Evolutionary conservation across 768 basidiomycete genomes (phyloP).

Genomic region (Lentinula boryana): DNA sequence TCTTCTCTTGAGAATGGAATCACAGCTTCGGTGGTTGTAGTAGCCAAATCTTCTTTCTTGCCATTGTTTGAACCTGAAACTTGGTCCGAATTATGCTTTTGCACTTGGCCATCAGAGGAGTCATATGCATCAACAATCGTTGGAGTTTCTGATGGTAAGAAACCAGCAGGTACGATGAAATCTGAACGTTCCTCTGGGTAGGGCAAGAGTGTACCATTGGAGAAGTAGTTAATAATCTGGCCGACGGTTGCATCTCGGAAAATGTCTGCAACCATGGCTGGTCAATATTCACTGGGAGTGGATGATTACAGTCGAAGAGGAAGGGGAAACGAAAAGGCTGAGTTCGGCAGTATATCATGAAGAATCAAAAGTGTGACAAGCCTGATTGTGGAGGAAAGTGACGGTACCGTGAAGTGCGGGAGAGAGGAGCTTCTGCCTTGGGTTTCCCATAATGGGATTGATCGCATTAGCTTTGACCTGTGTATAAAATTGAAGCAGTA

Average conservation of each 20-base stretch:
- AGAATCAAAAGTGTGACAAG: not conserved
- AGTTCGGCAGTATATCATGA: not conserved
- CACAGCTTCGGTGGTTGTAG: not conserved
- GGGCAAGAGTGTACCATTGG: conserved; percentile 15
- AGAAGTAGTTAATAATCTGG: conserved; percentile 21
- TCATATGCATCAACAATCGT: conserved; percentile 10
- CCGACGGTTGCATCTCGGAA: conserved; percentile 23
- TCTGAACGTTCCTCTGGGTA: conserved; percentile 13
- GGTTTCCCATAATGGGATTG: not conserved
- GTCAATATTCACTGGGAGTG: too few relatives aligned
- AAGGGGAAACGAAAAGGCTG: not conserved
- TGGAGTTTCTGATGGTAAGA: not conserved
- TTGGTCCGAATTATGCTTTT: conserved; percentile 7
- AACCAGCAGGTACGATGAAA: conserved; percentile 11
- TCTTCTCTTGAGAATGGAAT: conserved; percentile 6
- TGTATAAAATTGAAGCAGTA: too few relatives aligned
- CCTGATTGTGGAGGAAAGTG: not conserved
- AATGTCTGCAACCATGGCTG: conserved; percentile 7
- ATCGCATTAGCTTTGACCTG: not conserved
- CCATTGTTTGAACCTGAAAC: not conserved
- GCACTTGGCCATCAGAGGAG: not conserved
- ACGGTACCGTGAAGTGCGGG: not conserved
- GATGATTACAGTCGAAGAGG: not conserved
- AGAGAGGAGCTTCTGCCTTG: not conserved
- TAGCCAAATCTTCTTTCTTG: not conserved